phyloP scores from a whole-genome alignment of 2,329 filamentous ascomycete species.

The Exophiala aquamarina region DNA sequence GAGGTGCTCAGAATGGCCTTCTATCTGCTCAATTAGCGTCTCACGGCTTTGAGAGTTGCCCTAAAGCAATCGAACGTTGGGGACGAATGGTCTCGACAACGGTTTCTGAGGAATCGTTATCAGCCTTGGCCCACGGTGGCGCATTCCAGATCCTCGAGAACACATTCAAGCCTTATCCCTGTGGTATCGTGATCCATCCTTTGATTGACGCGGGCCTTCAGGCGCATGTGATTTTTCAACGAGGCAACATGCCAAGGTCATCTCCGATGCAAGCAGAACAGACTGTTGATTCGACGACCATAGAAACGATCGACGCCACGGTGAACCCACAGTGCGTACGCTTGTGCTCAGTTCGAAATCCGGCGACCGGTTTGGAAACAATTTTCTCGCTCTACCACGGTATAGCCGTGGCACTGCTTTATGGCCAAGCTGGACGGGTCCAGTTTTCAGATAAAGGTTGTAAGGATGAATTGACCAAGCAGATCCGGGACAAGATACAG shows the following conservation, averaged over 20 bases:
- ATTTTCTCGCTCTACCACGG: slow-evolving; percentile 60
- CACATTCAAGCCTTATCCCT: slow-evolving; percentile 58
- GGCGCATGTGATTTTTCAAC: slow-evolving; percentile 33
- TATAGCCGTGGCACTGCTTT: slow-evolving; percentile 49
- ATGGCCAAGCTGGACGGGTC: slow-evolving; percentile 51
- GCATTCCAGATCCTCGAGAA: slow-evolving; percentile 54
- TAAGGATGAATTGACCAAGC: slow-evolving; percentile 39
- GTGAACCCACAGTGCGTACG: slow-evolving; percentile 55
- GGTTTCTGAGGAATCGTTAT: slow-evolving; percentile 38
- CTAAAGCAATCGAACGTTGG: slow-evolving; percentile 50
- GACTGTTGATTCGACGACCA: too few relatives aligned
- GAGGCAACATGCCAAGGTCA: too few relatives aligned
- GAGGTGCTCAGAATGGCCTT: slow-evolving; percentile 54
- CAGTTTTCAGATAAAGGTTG: slow-evolving; percentile 53
- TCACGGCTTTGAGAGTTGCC: slow-evolving; percentile 50
- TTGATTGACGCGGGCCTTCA: slow-evolving; percentile 54
- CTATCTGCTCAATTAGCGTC: slow-evolving; percentile 47
- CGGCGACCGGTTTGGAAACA: slow-evolving; percentile 50
- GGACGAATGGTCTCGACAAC: slow-evolving; percentile 51
- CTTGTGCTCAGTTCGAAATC: slow-evolving; percentile 51
- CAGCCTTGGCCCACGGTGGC: not conserved
- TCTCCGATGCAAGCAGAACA: too few relatives aligned
- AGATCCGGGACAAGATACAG: slow-evolving; percentile 45
- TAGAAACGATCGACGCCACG: slow-evolving; percentile 41
- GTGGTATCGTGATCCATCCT: slow-evolving; percentile 58